Evolutionary conservation across 2,329 filamentous ascomycete genomes (phyloP), one percentile per base, ranked within the genome.

Genomic region (Blumeria graminis): DNA sequence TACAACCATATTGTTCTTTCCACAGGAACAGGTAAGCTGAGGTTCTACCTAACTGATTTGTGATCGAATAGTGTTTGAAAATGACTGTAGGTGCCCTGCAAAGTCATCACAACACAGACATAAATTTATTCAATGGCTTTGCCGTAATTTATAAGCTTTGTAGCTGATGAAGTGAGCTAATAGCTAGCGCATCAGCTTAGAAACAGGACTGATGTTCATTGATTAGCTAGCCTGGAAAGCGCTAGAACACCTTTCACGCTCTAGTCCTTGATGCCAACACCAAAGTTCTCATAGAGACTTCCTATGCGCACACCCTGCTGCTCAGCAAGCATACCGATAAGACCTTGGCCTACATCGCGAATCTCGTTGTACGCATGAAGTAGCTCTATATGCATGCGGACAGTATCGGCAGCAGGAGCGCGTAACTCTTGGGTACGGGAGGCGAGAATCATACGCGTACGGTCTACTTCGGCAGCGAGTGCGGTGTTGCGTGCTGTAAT

Each of bases 321-420:
- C 58, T 86, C 81, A 3, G 82, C 81, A 65, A 85, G 77, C 62
- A 85, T 67, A 0, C 79, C 80, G 68, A 84, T 74, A 34, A 86
- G 63, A 0, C 80, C 81, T 63, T 80, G 75, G 0, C 76, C 81
- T 7, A 82, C 70, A 65, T 86, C 82, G 60, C 80, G 78, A 62
- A 84, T 77, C 65, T 84, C 81, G 62, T 86, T 86, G 68, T 85
- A 86, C 57, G 76, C 70, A 60, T 84, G 80, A 35, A 86, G 70
- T 3, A 81, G 69, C 58, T 72, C 72, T 63, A 85, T 85, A 65
- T 85, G 81, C 35, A 70, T 69, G 56, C 78, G 74, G 55, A 82
- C 76, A 9, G 77, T 75, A 18, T 69, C 67, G 43, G 75, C 70
- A 7, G 65, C 64, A 13, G 63, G 62, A 38, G 60, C 22, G 39